A percentile compares a stretch with the other conserved stretches of the same genome.
These are phyloP conservation scores for Castanopsis chinensis DNA, from an alignment of 306 rosid genomes.

Conservation along the genomic window DNA sequence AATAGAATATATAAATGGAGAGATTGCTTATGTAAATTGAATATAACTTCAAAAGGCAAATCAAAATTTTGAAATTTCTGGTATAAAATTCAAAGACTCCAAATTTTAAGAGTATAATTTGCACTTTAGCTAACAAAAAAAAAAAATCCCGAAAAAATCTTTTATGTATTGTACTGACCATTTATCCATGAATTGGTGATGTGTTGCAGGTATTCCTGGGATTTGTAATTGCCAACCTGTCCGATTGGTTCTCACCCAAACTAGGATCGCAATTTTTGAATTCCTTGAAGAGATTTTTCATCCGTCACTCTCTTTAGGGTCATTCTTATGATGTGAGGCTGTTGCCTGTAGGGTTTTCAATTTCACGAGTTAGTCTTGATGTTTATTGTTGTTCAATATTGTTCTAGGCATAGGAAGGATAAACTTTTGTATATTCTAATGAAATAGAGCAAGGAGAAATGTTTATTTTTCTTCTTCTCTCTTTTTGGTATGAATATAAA, in stretches of 20 bases:
- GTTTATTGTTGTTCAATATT: not conserved
- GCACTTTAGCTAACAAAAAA: not conserved
- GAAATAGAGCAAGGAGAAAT: too few species aligned
- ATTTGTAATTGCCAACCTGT: conserved; percentile 30
- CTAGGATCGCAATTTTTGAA: conserved; percentile 5
- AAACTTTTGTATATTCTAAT: too few species aligned
- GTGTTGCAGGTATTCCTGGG: conserved; percentile 25
- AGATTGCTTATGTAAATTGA: too few species aligned
- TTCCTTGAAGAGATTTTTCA: not conserved
- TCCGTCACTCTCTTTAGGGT: not conserved
- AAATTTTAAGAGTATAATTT: too few species aligned
- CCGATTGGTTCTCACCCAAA: conserved; percentile 15
- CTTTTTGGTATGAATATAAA: too few species aligned
- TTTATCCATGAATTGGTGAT: not conserved
- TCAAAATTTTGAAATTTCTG: too few species aligned
- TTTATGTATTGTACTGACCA: not conserved
- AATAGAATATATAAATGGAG: too few species aligned
- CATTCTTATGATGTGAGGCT: not conserved
- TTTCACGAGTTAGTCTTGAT: not conserved
- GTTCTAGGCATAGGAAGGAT: too few species aligned
- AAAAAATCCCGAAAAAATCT: not conserved
- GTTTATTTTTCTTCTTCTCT: too few species aligned
- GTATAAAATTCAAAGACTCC: too few species aligned
- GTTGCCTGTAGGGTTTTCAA: too few species aligned
- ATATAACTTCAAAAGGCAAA: too few species aligned